Percentiles rank a stretch among this genome's conserved stretches.
Conservation (phyloP, 805 yeast species). For the Saturnispora zaruensis region DNA sequence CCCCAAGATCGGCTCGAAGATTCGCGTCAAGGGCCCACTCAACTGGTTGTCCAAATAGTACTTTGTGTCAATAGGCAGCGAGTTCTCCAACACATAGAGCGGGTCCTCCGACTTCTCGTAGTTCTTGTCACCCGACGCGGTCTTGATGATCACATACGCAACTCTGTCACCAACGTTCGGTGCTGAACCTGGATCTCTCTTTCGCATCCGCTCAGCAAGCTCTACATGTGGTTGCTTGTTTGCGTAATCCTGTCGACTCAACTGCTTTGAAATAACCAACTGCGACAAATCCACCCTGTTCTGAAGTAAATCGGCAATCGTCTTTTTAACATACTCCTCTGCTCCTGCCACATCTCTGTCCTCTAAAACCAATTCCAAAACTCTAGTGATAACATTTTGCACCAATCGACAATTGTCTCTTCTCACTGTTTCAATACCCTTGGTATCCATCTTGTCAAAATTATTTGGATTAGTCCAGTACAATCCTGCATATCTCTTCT, state of each 20-base stretch:
- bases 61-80: constrained; percentile 87
- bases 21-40: constrained; percentile 85
- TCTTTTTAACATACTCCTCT: constrained; percentile 71
- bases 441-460: constrained; percentile 94
- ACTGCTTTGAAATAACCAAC: constrained; percentile 86
- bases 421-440: constrained; percentile 97
- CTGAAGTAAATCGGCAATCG: constrained; percentile 84
- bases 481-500: constrained; percentile 94
- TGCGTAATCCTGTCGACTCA: constrained; percentile 83
- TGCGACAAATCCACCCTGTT: constrained; percentile 89
- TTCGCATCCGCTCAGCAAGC: constrained; percentile 89
- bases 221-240: constrained; percentile 98
- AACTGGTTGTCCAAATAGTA: constrained; percentile 89
- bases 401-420: constrained; percentile 95
- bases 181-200: constrained; percentile 96
- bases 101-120: constrained; percentile 98
- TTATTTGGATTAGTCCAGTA: constrained; percentile 93
- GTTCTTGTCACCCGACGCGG: constrained; percentile 68
- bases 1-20: constrained; percentile 92
- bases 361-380: constrained; percentile 74
- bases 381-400: constrained; percentile 88
- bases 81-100: constrained; percentile 80
- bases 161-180: constrained; percentile 97
- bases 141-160: constrained; percentile 85
- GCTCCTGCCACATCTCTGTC: constrained; percentile 84